Evolutionary conservation across 768 basidiomycete genomes (phyloP).

Genomic region (Tulasnella sp.): DNA sequence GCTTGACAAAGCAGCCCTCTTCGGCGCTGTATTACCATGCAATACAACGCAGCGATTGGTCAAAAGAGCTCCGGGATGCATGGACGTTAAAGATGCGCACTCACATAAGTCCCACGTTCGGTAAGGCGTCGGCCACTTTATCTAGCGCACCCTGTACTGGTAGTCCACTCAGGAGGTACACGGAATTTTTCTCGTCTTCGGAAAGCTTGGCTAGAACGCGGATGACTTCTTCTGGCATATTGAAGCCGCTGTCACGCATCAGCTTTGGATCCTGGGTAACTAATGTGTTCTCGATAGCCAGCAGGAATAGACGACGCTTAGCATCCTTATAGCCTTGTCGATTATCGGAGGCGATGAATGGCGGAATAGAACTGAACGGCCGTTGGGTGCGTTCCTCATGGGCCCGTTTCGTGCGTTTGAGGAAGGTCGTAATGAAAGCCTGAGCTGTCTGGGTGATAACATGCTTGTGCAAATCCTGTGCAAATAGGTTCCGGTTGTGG

Average conservation of each 20-base stretch:
- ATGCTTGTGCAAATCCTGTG: conserved; percentile 67
- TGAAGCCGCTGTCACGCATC: conserved; percentile 19
- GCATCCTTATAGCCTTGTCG: conserved; percentile 60
- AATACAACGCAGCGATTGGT: neutral
- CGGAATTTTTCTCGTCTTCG: conserved; percentile 58
- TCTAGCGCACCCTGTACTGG: conserved; percentile 54
- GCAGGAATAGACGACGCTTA: conserved; percentile 49
- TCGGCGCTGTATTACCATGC: conserved; percentile 53
- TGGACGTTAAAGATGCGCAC: conserved; percentile 28
- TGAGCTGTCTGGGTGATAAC: conserved; percentile 83
- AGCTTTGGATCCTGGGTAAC: conserved; percentile 34
- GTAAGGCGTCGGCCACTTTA: conserved; percentile 46
- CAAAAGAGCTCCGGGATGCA: neutral
- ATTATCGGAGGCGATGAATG: conserved; percentile 1
- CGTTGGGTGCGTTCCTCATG: conserved; percentile 52
- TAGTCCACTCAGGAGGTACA: conserved; percentile 75
- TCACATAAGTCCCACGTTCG: conserved; percentile 65
- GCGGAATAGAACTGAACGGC: conserved; percentile 22
- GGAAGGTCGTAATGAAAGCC: conserved; percentile 68
- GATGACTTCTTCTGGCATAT: conserved; percentile 33
- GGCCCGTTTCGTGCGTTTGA: conserved; percentile 61
- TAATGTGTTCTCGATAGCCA: conserved; percentile 75
- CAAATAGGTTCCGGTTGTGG: neutral
- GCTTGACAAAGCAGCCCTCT: conserved; percentile 78
- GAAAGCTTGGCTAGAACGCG: conserved; percentile 46